phyloP scores from a whole-genome alignment of 169 alveolate genomes.

The Toxoplasma gondii region DNA sequence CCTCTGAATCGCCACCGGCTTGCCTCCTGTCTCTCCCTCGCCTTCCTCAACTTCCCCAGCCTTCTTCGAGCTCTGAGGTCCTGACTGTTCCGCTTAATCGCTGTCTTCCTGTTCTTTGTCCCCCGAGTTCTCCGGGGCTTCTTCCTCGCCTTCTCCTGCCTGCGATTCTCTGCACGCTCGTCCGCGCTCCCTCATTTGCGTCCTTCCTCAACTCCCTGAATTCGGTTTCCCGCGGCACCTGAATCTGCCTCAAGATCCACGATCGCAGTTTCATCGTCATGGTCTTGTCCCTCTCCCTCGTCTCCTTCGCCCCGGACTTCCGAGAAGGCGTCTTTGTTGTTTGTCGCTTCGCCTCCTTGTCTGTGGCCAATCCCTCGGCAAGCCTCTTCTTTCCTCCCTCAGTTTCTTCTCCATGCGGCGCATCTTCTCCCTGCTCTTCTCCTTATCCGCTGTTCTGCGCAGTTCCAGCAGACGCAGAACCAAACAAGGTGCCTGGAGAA shows the following conservation, averaged over 20 bases:
- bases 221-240: neutral
- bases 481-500: neutral
- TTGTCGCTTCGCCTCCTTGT: neutral
- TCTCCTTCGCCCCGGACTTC: neutral
- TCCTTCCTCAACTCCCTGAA: neutral
- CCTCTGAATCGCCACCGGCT: neutral
- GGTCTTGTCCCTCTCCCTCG: neutral
- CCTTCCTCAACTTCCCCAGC: neutral
- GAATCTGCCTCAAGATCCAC: neutral
- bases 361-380: neutral
- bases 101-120: neutral
- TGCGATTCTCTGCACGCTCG: neutral
- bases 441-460: neutral
- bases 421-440: neutral
- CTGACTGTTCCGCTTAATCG: neutral
- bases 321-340: neutral
- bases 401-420: neutral
- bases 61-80: neutral
- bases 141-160: neutral
- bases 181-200: neutral
- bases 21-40: neutral
- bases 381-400: neutral
- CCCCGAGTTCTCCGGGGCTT: neutral
- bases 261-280: neutral
- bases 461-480: no score